Evolutionary conservation across 2,329 filamentous ascomycete species (phyloP), one percentile per base, ranked within the genome.

Genomic region (Monosporascus sp.): DNA sequence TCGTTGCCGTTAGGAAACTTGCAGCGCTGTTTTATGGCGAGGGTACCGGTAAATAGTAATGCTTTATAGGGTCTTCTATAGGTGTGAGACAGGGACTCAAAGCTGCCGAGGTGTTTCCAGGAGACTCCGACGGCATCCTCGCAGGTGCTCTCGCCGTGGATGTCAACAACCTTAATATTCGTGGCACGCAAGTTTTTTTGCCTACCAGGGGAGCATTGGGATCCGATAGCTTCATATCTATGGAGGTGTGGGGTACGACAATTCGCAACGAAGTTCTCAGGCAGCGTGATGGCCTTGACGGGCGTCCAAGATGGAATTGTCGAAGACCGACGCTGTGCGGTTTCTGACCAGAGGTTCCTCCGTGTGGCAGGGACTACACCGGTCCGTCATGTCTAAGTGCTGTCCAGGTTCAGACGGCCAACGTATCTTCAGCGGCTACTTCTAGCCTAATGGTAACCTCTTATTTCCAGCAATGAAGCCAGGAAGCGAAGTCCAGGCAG

Each of bases 41-140:
- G 3, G 4, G 28, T 0, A 63, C 70, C 0, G 63, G 67, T 0
- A 77, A 75, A 50, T 76, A 73, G 1, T 85, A 85, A 22, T 22
- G 3, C 65, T 85, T 78, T 55, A 61, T 77, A 2, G 82, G 82
- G 7, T 85, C 82, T 60, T 84, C 80, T 0, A 77, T 79, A 0
- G 83, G 84, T 7, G 82, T 83, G 1, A 72, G 82, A 0, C 79
- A 85, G 68, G 82, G 80, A 3, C 68, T 82, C 37, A 79, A 78
- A 51, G 74, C 76, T 7, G 75, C 78, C 0, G 75, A 85, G 58
- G 61, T 68, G 15, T 83, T 75, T 55, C 80, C 82, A 0, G 69
- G 76, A 0, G 80, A 84, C 55, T 85, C 82, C 50, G 79, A 85
- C 50, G 81, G 81, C 20, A 74, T 83, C 22, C 65, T 84, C 1